A percentile compares a stretch with the other conserved stretches of the same genome.
phyloP scores from a whole-genome alignment of 345 rosid species.

The Syzygium grande region DNA sequence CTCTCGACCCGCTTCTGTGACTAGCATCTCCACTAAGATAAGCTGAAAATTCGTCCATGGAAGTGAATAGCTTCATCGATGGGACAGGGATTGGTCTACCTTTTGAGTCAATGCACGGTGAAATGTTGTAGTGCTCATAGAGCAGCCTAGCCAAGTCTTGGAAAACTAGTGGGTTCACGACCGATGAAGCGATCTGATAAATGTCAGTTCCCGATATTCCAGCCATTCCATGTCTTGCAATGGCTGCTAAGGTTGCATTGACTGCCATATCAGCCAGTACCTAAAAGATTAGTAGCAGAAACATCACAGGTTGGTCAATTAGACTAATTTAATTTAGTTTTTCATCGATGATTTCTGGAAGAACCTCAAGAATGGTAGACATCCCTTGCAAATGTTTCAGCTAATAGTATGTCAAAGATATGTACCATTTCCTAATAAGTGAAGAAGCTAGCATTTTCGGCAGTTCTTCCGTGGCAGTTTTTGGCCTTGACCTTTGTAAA shows the following conservation, averaged over 20 bases:
- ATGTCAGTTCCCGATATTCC: constrained; percentile 56
- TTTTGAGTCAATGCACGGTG: constrained; percentile 61
- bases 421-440: background rate
- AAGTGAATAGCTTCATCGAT: constrained; percentile 66
- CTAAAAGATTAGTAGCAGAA: constrained; percentile 12
- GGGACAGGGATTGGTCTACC: constrained; percentile 72
- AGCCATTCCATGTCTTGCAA: constrained; percentile 58
- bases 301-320: background rate
- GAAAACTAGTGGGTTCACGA: constrained; percentile 66
- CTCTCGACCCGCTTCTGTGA: constrained; percentile 32
- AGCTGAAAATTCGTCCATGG: constrained; percentile 67
- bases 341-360: background rate
- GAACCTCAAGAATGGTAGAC: background rate
- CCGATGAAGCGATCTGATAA: constrained; percentile 90
- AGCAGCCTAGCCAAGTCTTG: constrained; percentile 54
- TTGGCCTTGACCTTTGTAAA: background rate
- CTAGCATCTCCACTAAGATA: constrained; percentile 61
- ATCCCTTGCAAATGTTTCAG: background rate
- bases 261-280: constrained; percentile 83
- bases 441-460: background rate
- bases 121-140: constrained; percentile 60
- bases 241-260: constrained; percentile 86
- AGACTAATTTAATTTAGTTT: background rate
- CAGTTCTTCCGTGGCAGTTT: background rate
- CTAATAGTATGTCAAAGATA: background rate